A percentile compares a stretch with the other conserved stretches of the same genome.
Evolutionary conservation across 2,329 filamentous ascomycete genomes (phyloP).

Genomic region (Lasiodiplodia gonubiensis): DNA sequence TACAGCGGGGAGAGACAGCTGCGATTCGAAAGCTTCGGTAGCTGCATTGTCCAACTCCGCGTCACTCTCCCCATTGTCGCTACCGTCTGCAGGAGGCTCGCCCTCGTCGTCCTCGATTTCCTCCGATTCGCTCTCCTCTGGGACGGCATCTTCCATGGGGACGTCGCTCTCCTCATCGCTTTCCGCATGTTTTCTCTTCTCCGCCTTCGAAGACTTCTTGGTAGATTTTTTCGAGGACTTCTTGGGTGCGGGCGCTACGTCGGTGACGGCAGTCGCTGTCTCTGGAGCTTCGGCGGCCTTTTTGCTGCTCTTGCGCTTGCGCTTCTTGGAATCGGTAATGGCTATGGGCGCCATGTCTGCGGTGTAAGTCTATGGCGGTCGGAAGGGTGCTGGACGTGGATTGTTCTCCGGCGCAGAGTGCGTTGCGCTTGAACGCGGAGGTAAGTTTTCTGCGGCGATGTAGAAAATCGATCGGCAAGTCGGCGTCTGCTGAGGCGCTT

Average conservation of each 20-base stretch:
- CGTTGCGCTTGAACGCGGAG: neutral
- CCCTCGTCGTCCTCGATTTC: conserved; percentile 36
- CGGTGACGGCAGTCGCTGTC: conserved; percentile 31
- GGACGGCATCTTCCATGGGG: conserved; percentile 23
- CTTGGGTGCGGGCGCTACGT: conserved; percentile 42
- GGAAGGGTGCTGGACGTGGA: neutral
- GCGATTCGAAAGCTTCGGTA: neutral
- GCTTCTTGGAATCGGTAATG: conserved; percentile 50
- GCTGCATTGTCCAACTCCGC: conserved; percentile 40
- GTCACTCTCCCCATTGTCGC: conserved; percentile 34
- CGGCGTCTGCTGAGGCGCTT: conserved; percentile 4
- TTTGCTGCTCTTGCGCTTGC: conserved; percentile 55
- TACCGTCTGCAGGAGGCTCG: conserved; percentile 31
- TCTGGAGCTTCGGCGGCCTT: conserved; percentile 39
- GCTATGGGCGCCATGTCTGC: conserved; percentile 46
- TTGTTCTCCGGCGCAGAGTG: neutral
- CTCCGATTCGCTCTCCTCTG: conserved; percentile 28
- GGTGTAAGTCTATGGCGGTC: neutral
- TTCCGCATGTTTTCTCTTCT: conserved; percentile 44
- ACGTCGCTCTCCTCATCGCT: conserved; percentile 42
- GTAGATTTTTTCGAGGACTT: conserved; percentile 37
- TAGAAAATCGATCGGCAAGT: conserved; percentile 5
- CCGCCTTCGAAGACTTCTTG: conserved; percentile 50
- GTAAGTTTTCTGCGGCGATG: conserved; percentile 5
- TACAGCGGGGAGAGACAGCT: neutral